Conservation (phyloP, 2,329 filamentous ascomycete genomes). For the Acephala macrosclerotiorum region DNA sequence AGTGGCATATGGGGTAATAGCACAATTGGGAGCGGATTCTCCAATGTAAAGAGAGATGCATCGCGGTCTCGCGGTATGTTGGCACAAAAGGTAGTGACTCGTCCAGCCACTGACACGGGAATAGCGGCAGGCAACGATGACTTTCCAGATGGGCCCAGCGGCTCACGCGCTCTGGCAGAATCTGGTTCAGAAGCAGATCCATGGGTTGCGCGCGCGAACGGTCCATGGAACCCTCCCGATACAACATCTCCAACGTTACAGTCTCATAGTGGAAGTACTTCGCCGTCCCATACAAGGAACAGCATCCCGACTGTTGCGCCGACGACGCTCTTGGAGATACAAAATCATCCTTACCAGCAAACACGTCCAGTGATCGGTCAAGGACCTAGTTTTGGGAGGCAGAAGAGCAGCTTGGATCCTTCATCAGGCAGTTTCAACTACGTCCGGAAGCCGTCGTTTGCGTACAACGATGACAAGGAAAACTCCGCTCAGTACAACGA, state of each 20-base stretch:
- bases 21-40: constrained; percentile 53
- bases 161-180: constrained; percentile 72
- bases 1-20: constrained; percentile 60
- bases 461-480: constrained; percentile 43
- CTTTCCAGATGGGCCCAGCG: constrained; percentile 63
- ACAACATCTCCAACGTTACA: constrained; percentile 52
- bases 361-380: constrained; percentile 56
- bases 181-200: constrained; percentile 70
- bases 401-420: constrained; percentile 53
- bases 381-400: constrained; percentile 43
- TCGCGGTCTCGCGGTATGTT: constrained; percentile 57
- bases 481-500: constrained; percentile 37
- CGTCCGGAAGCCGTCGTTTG: constrained; percentile 38
- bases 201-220: constrained; percentile 60
- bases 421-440: constrained; percentile 47
- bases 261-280: constrained; percentile 57
- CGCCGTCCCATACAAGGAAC: constrained; percentile 63
- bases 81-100: constrained; percentile 17
- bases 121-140: constrained; percentile 48
- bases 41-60: constrained; percentile 53
- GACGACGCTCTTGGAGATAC: constrained; percentile 50
- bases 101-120: constrained; percentile 35
- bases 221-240: constrained; percentile 66
- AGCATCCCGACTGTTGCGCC: constrained; percentile 49
- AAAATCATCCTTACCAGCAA: constrained; percentile 48